These are phyloP conservation scores for Penicillium nucicola DNA, from an alignment of 495 filamentous ascomycete species.

Conservation along the genomic window DNA sequence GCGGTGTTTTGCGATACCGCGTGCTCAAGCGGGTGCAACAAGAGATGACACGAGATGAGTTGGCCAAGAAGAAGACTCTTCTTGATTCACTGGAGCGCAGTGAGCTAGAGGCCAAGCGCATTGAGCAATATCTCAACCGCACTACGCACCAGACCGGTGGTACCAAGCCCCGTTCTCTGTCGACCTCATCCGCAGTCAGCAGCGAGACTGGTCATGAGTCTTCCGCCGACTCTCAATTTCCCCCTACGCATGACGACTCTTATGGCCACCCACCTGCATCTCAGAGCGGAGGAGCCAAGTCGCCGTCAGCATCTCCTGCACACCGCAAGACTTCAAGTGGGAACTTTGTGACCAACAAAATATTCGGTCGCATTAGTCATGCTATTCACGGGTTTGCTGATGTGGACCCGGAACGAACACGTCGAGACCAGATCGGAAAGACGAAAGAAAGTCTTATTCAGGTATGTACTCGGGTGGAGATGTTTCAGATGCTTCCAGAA, in stretches of 20 bases:
- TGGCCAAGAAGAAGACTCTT: conserved; percentile 73
- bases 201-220: conserved; percentile 55
- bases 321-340: conserved; percentile 74
- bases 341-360: conserved; percentile 82
- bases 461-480: conserved; percentile 31
- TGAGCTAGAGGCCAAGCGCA: conserved; percentile 85
- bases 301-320: conserved; percentile 28
- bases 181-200: conserved; percentile 49
- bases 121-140: conserved; percentile 84
- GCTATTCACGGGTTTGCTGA: conserved; percentile 95
- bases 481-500: not conserved
- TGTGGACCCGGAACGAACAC: conserved; percentile 87
- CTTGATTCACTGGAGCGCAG: conserved; percentile 83
- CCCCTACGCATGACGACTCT: conserved; percentile 76
- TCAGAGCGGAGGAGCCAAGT: conserved; percentile 29
- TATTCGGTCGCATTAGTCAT: conserved; percentile 93
- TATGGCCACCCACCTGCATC: conserved; percentile 56
- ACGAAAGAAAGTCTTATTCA: conserved; percentile 72
- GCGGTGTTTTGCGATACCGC: conserved; percentile 80
- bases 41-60: conserved; percentile 92
- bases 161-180: conserved; percentile 62
- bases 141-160: conserved; percentile 45
- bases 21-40: conserved; percentile 92
- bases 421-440: conserved; percentile 92
- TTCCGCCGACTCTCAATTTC: conserved; percentile 89